These are phyloP conservation scores for Reutealis trisperma DNA, from an alignment of 345 rosid species.

Conservation along the genomic window DNA sequence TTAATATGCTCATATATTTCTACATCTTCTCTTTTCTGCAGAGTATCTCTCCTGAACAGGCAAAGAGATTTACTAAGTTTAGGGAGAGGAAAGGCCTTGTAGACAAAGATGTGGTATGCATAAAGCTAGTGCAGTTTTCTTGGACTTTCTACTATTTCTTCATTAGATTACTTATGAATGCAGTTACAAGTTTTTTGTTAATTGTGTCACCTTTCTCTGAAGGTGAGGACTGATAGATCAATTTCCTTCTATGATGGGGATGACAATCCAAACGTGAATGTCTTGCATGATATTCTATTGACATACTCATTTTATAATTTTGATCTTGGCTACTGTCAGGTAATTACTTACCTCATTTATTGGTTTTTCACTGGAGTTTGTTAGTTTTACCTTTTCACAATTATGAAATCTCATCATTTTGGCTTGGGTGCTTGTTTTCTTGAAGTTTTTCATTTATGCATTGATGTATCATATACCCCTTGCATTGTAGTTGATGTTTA, in stretches of 20 bases:
- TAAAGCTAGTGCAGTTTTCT: conserved; percentile 5
- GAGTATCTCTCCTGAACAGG: conserved; percentile 92
- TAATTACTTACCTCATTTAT: conserved; percentile 29
- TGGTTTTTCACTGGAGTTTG: background rate
- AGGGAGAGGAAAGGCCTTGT: conserved; percentile 90
- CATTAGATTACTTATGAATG: background rate
- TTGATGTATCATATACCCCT: background rate
- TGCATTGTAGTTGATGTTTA: background rate
- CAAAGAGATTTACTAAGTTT: conserved; percentile 88
- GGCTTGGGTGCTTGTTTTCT: background rate
- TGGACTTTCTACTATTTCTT: background rate
- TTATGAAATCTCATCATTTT: conserved; percentile 2
- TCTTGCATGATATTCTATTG: conserved; percentile 79
- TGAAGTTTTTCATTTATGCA: background rate
- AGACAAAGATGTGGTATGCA: conserved; percentile 94
- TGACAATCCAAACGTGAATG: conserved; percentile 78
- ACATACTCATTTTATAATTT: conserved; percentile 95
- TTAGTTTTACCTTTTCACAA: background rate
- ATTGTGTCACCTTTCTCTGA: conserved; percentile 18
- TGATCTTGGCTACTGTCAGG: conserved; percentile 99
- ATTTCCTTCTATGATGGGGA: conserved; percentile 81
- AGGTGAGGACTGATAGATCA: conserved; percentile 98
- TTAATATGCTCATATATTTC: conserved; percentile 13
- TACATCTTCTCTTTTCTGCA: conserved; percentile 36
- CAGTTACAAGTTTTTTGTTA: conserved; percentile 12